Base-by-base conservation (phyloP, 345 rosid genomes). In the Syzygium jambos region DNA sequence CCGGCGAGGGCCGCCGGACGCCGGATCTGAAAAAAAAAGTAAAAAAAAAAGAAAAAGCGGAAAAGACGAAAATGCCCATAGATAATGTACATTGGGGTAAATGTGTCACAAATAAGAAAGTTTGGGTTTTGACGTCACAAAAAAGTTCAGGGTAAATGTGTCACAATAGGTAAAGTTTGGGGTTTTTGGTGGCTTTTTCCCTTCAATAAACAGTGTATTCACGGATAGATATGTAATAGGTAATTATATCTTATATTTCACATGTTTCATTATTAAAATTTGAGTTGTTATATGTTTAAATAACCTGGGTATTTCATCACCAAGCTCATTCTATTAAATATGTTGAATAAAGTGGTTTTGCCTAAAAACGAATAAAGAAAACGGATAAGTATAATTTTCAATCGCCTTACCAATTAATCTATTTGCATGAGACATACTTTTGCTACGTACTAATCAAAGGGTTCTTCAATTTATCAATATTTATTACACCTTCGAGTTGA, bases 261-360 rank as follows among this genome's bases (percentile, higher is more conserved):
- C 46, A 17, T 0, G 13, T 34, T 68, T 1, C 2, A 17, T 5
- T 2, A 17, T 0, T 34, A 68, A 3, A 68, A 68, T 0, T 0
- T 68, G 7, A 34, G 38, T 34, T 43, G 46, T 43, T 43, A 43
- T 43, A 5, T 43, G 46, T 43, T 43, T 43, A 43, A 43, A 43
- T 6, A 1, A 43, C 46, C 2, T 7, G 21, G 21, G 9, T 1
- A 0, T 61, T 59, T 61, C n/a, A 61, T 6, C 4, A 1, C n/a
- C 0, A 14, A n/a, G 5, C 73, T 61, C 73, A 3, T 61, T 61
- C 19, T 61, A 15, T 14, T 9, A 14, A n/a, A 29, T 29, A 65
- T 30, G 78, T 9, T 43, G 8, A 65, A 30, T 2, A 30, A 16
- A 3, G 43, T 30, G 12, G 43, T 16, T 30, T 29, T 16, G 1